These are phyloP conservation scores for Escovopsis sp. DNA, from an alignment of 2,329 filamentous ascomycete species.

Conservation along the genomic window DNA sequence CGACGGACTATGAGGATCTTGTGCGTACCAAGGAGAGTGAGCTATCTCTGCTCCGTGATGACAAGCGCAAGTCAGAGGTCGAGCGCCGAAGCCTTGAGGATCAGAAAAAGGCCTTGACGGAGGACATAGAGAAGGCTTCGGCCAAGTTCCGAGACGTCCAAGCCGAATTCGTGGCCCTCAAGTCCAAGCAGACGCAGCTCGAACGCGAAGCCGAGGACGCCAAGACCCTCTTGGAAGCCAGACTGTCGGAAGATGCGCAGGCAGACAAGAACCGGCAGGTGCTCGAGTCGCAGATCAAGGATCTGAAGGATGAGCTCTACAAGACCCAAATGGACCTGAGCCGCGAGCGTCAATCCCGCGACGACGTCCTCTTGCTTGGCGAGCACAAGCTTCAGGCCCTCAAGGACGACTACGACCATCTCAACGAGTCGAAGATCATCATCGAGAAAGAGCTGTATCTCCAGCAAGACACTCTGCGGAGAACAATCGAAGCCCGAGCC, in stretches of 20 bases:
- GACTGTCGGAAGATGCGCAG: constrained; percentile 79
- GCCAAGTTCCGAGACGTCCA: constrained; percentile 68
- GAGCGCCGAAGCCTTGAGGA: constrained; percentile 67
- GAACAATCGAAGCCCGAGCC: constrained; percentile 67
- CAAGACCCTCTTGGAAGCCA: constrained; percentile 70
- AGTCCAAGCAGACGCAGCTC: constrained; percentile 67
- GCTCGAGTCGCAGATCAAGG: constrained; percentile 73
- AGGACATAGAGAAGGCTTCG: constrained; percentile 68
- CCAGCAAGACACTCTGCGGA: constrained; percentile 79
- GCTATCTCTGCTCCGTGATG: constrained; percentile 66
- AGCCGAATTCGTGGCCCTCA: constrained; percentile 76
- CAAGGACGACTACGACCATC: constrained; percentile 67
- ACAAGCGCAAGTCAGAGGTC: constrained; percentile 69
- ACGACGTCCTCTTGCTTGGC: constrained; percentile 80
- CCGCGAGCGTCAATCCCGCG: constrained; percentile 79
- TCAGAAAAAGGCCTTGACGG: constrained; percentile 55
- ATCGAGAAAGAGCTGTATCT: constrained; percentile 97
- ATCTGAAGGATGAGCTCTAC: constrained; percentile 75
- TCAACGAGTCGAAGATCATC: constrained; percentile 90
- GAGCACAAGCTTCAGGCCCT: constrained; percentile 77
- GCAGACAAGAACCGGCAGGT: constrained; percentile 68
- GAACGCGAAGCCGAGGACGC: constrained; percentile 83
- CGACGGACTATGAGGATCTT: constrained; percentile 88
- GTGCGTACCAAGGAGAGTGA: constrained; percentile 92
- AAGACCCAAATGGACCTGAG: constrained; percentile 78